phyloP scores from a whole-genome alignment of 306 rosid species.

The Carpinus viminea region DNA sequence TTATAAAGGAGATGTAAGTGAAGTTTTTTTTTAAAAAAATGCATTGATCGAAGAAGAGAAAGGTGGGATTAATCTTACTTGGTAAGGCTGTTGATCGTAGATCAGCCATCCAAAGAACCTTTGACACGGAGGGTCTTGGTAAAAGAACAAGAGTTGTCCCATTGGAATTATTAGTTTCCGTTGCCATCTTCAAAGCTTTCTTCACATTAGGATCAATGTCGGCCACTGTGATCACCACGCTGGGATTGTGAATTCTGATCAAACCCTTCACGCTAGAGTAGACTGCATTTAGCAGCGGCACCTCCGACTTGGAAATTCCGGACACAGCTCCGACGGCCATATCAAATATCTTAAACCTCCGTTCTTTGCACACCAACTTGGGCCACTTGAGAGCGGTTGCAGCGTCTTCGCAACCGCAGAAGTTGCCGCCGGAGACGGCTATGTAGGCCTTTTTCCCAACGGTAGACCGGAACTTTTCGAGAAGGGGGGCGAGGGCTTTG shows the following conservation, averaged over 20 bases:
- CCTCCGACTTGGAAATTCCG: slow-evolving; percentile 74
- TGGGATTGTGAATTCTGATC: slow-evolving; percentile 84
- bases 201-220: slow-evolving; percentile 67
- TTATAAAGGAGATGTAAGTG: not conserved
- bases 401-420: slow-evolving; percentile 79
- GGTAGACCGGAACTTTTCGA: slow-evolving; percentile 77
- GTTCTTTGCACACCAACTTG: slow-evolving; percentile 65
- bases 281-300: slow-evolving; percentile 72
- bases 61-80: slow-evolving; percentile 43
- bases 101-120: slow-evolving; percentile 98
- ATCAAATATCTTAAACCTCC: slow-evolving; percentile 88
- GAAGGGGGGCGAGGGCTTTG: slow-evolving; percentile 78
- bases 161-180: slow-evolving; percentile 54
- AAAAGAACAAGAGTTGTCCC: slow-evolving; percentile 66
- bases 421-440: slow-evolving; percentile 69
- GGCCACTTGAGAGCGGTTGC: slow-evolving; percentile 83
- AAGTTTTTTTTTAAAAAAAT: too few species aligned
- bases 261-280: slow-evolving; percentile 92
- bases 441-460: slow-evolving; percentile 83
- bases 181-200: slow-evolving; percentile 87
- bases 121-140: slow-evolving; percentile 64
- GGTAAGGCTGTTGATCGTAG: slow-evolving; percentile 78
- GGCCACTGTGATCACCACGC: slow-evolving; percentile 72
- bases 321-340: slow-evolving; percentile 65
- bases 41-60: not conserved